Conservation (phyloP, 2,329 filamentous ascomycete species). For the Cytospora schulzeri region DNA sequence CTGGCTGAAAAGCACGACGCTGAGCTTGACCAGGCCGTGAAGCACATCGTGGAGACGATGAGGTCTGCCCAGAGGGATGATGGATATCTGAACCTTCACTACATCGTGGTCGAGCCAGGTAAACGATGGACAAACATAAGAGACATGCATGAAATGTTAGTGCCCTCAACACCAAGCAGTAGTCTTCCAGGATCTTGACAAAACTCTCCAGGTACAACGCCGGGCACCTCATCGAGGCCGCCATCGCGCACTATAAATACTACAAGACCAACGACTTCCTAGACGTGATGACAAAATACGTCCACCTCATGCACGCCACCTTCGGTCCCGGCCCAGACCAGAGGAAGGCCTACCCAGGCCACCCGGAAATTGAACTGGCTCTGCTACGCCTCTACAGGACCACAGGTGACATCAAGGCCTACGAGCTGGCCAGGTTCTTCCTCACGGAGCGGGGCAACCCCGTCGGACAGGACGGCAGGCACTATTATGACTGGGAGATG, state of each 20-base stretch:
- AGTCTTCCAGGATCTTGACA: background rate
- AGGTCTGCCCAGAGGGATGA: constrained; percentile 57
- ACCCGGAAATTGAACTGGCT: constrained; percentile 56
- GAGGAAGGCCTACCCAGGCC: constrained; percentile 61
- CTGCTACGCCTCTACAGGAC: constrained; percentile 42
- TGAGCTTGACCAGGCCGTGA: constrained; percentile 52
- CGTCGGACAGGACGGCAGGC: constrained; percentile 48
- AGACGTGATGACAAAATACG: constrained; percentile 55
- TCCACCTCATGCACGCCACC: constrained; percentile 50
- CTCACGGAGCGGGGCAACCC: constrained; percentile 59
- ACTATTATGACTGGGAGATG: constrained; percentile 58
- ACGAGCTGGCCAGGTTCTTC: constrained; percentile 57
- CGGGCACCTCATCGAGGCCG: constrained; percentile 64
- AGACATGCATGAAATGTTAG: constrained; percentile 63
- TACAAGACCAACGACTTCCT: constrained; percentile 56
- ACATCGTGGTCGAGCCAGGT: constrained; percentile 58
- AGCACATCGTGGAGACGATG: constrained; percentile 62
- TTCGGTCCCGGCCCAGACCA: constrained; percentile 55
- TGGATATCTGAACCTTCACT: constrained; percentile 66
- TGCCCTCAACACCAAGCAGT: constrained; percentile 3
- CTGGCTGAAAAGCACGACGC: constrained; percentile 45
- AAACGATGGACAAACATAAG: constrained; percentile 60
- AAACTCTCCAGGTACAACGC: constrained; percentile 52
- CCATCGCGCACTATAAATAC: constrained; percentile 56
- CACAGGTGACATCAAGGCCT: constrained; percentile 41